A percentile compares a stretch with the other conserved stretches of the same genome.
phyloP scores from a whole-genome alignment of 164 flowering plant genomes.

The Sextonia rubra region DNA sequence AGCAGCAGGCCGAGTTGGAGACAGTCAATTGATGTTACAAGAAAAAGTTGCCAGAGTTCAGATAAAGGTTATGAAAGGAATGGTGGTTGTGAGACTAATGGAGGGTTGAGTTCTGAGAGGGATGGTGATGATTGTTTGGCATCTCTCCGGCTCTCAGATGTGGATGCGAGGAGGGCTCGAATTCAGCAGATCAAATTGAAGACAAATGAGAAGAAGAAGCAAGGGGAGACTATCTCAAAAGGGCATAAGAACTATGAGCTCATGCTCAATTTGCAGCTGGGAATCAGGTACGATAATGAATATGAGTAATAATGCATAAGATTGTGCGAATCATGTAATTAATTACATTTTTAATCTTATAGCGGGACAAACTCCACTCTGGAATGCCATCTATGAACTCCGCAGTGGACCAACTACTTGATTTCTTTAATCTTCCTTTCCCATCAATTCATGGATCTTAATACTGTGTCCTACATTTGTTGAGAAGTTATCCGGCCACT shows the following conservation, averaged over 20 bases:
- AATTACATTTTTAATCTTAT: too few relatives aligned
- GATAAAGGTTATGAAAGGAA: conserved; percentile 38
- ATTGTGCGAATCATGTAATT: too few relatives aligned
- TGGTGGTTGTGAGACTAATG: conserved; percentile 37
- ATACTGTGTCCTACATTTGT: too few relatives aligned
- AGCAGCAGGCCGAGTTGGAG: conserved; percentile 39
- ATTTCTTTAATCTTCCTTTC: too few relatives aligned
- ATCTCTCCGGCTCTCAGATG: conserved; percentile 24
- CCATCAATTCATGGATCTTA: too few relatives aligned
- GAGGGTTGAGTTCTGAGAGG: conserved; percentile 8
- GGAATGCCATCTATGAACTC: too few relatives aligned
- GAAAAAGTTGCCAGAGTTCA: conserved; percentile 25
- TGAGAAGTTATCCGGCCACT: too few relatives aligned
- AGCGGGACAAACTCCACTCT: too few relatives aligned
- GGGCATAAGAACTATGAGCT: conserved; percentile 43
- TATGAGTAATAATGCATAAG: too few relatives aligned
- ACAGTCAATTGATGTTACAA: conserved; percentile 55
- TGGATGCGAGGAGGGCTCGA: conserved; percentile 4
- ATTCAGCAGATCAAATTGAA: conserved; percentile 22
- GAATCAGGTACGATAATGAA: conserved; percentile 25
- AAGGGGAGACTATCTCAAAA: conserved; percentile 52
- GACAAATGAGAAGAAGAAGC: conserved; percentile 40
- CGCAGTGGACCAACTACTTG: too few relatives aligned
- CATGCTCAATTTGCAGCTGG: conserved; percentile 41
- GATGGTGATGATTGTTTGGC: conserved; percentile 25